Evolutionary conservation across 2,329 filamentous ascomycete genomes (phyloP), one percentile per base, ranked within the genome.

Genomic region (Nakataea oryzae): DNA sequence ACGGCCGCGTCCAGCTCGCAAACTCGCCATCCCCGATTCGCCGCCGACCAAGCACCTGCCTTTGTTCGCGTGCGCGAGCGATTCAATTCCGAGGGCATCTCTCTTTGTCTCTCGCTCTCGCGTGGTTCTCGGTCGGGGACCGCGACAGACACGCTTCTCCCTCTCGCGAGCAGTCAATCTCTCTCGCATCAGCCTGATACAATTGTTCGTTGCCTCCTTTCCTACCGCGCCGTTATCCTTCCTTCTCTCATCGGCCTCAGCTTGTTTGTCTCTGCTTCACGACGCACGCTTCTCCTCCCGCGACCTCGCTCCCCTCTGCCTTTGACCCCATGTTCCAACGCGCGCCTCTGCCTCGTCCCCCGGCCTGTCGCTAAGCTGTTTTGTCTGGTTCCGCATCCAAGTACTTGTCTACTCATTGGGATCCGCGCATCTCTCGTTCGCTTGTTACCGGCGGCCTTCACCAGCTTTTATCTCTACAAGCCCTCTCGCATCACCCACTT

Each of bases 141-240:
- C 41, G 21, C 41, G 21, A 50, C 21, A n/a, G 21, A 50, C 7
- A n/a, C 41, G 41, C 41, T 50, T 50, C 24, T 50, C 21, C 41
- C 24, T 50, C 21, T n/a, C 21, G 41, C 8, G 41, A 24, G 41
- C 41, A 50, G 21, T 9, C 21, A 17, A n/a, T 50, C 41, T 50
- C 41, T 50, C 41, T 54, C 30, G 58, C 34, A 62, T 56, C 34
- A 59, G 47, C 34, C 21, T n/a, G 58, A 50, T 54, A 47, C 55
- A 63, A 65, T 67, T 67, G 67, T 67, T 67, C 65, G 67, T 68
- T 64, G n/a, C 54, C 50, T 59, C 64, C 63, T 59, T 59, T 59
- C 58, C 32, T 59, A 28, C 24, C 41, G 58, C 58, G 47, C 58
- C 32, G n/a, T 59, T 41, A n/a, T 54, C 58, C 62, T 67, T 54